Evolutionary conservation across 2,329 filamentous ascomycete genomes (phyloP), one percentile per base, ranked within the genome.

Genomic region (Phaeosphaeria sp.): DNA sequence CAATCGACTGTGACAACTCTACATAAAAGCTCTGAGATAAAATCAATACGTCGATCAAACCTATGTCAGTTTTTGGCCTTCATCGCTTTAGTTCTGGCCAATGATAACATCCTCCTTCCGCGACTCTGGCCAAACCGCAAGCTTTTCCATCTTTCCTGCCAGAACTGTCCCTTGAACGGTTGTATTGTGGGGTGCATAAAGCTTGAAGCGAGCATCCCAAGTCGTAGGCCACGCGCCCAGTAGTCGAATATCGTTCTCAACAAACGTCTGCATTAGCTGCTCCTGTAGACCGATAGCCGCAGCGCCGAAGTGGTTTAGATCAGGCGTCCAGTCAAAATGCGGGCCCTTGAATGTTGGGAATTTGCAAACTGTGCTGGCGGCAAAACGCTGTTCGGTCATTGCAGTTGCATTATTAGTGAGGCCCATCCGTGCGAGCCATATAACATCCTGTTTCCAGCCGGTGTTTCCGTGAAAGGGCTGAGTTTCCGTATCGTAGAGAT

Each of bases 371-470:
- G 41, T 43, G 20, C 41, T 43, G 41, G 41, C 9, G n/a, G 41
- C 41, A 20, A 20, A 43, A n/a, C 41, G 41, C 41, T 43, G 6
- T 43, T 43, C 41, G 20, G 41, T 43, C 41, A 43, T 43, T 4
- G 41, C 41, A 43, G 41, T 43, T 43, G n/a, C 41, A n/a, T 43
- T 43, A 22, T 7, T n/a, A 43, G 41, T 43, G 13, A 43, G 41
- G 41, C 41, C 41, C 41, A 43, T 43, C 15, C 41, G 41, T 22
- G 41, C 41, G 41, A 43, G 41, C 41, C 41, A 43, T 3, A 43
- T 43, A 43, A 43, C 41, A 43, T 43, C 41, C n/a, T 43, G 41
- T 43, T 43, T 43, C 41, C 41, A 43, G 41, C 41, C 41, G n/a
- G 41, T 43, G 41, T 43, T 43, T 18, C 41, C 41, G 20, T 43